A percentile compares a stretch with the other conserved stretches of the same genome.
Evolutionary conservation across 2,329 filamentous ascomycete genomes (phyloP).

Genomic region (Apiospora sp.): DNA sequence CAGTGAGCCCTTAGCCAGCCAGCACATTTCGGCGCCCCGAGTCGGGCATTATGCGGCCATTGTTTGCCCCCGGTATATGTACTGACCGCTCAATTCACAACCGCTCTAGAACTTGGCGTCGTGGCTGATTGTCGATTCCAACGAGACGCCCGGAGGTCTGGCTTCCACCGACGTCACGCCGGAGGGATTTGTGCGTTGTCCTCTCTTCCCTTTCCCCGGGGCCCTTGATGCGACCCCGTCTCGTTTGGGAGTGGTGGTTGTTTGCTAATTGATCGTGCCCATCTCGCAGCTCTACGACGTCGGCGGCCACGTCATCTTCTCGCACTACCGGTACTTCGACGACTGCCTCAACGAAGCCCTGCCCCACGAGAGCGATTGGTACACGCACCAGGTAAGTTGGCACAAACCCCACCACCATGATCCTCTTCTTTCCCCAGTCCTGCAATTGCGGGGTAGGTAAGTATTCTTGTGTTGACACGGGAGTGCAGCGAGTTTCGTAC

Average conservation of each 20-base stretch:
- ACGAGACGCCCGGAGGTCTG: slow-evolving; percentile 91
- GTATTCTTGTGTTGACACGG: neutral
- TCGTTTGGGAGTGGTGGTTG: too few relatives aligned
- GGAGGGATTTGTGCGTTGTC: slow-evolving; percentile 89
- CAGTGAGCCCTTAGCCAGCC: slow-evolving; percentile 64
- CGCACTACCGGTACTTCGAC: slow-evolving; percentile 99
- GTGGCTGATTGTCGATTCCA: slow-evolving; percentile 95
- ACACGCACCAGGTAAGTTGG: slow-evolving; percentile 66
- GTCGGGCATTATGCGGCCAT: slow-evolving; percentile 19
- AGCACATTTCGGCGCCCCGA: too few relatives aligned
- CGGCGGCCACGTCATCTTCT: slow-evolving; percentile 98
- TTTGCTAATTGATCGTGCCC: too few relatives aligned
- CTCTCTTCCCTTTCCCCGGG: neutral
- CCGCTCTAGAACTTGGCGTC: slow-evolving; percentile 79
- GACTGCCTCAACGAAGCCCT: slow-evolving; percentile 97
- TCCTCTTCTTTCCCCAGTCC: neutral
- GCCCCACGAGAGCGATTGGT: slow-evolving; percentile 94
- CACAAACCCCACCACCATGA: neutral
- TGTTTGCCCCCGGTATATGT: slow-evolving; percentile 24
- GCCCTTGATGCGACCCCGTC: too few relatives aligned
- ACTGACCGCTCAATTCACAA: neutral
- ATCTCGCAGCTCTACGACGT: slow-evolving; percentile 88
- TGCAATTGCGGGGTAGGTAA: neutral
- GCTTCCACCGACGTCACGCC: slow-evolving; percentile 94
- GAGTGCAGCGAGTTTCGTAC: slow-evolving; percentile 89